Conservation (phyloP, 2,329 filamentous ascomycete genomes). For the Simplicillium aogashimaense region DNA sequence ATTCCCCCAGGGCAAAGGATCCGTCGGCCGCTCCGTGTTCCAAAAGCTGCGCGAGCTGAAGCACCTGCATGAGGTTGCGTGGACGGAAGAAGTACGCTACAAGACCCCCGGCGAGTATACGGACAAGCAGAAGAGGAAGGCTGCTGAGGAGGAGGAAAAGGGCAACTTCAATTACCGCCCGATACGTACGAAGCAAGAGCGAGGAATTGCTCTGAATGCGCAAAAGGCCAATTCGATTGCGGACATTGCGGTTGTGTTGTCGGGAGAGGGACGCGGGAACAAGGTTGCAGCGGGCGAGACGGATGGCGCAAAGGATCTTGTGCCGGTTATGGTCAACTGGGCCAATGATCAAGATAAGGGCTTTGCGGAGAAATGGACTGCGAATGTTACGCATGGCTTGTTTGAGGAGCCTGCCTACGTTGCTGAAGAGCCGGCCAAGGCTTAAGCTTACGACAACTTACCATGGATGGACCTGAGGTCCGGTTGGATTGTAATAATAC, state of each 20-base stretch:
- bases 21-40: slow-evolving; percentile 48
- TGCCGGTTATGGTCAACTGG: slow-evolving; percentile 41
- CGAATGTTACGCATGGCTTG: slow-evolving; percentile 41
- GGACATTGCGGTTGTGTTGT: slow-evolving; percentile 51
- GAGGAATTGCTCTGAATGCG: slow-evolving; percentile 44
- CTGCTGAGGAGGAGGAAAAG: slow-evolving; percentile 16
- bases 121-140: slow-evolving; percentile 21
- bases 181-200: slow-evolving; percentile 28
- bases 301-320: slow-evolving; percentile 15
- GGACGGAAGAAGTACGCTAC: slow-evolving; percentile 38
- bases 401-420: slow-evolving; percentile 19
- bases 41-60: slow-evolving; percentile 57
- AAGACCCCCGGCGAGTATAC: slow-evolving; percentile 24
- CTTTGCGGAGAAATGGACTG: slow-evolving; percentile 38
- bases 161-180: slow-evolving; percentile 20
- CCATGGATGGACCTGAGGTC: too few relatives aligned
- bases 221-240: slow-evolving; percentile 54
- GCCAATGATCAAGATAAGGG: slow-evolving; percentile 34
- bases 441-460: too few relatives aligned
- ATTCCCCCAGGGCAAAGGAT: slow-evolving; percentile 41
- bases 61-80: slow-evolving; percentile 51
- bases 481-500: too few relatives aligned
- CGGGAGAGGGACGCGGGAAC: slow-evolving; percentile 41
- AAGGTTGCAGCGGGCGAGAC: slow-evolving; percentile 23
- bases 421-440: slow-evolving; percentile 2